These are phyloP conservation scores for Suillus tomentosus DNA, from an alignment of 768 basidiomycete species.

Conservation along the genomic window DNA sequence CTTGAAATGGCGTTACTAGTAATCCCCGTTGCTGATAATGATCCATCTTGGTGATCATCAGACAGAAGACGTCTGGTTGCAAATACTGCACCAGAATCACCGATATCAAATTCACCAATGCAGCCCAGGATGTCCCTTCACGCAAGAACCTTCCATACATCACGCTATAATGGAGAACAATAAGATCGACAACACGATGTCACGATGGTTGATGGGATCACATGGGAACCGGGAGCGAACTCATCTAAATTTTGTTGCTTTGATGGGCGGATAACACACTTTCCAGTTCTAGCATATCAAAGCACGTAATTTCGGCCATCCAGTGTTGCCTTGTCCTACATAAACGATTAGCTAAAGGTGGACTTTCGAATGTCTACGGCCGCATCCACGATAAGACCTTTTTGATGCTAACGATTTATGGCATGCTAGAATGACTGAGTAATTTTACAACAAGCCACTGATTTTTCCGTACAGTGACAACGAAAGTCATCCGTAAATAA, in stretches of 20 bases:
- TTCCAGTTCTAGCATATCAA: not conserved
- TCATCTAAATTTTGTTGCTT: too few species aligned
- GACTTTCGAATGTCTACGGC: not conserved
- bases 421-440: not conserved
- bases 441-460: not conserved
- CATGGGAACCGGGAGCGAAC: not conserved
- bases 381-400: not conserved
- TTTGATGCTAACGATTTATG: not conserved
- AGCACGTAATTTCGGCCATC: not conserved
- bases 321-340: not conserved
- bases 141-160: not conserved
- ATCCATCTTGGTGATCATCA: not conserved
- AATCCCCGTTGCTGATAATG: not conserved
- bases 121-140: not conserved
- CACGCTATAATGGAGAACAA: not conserved
- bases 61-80: not conserved
- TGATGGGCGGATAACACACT: not conserved
- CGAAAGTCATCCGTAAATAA: not conserved
- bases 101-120: not conserved
- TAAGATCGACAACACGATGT: not conserved
- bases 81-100: not conserved
- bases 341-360: not conserved
- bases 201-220: not conserved
- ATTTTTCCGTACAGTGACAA: too few species aligned
- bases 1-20: not conserved